Conservation (phyloP, 345 rosid genomes). For the Brassica rapa region DNA sequence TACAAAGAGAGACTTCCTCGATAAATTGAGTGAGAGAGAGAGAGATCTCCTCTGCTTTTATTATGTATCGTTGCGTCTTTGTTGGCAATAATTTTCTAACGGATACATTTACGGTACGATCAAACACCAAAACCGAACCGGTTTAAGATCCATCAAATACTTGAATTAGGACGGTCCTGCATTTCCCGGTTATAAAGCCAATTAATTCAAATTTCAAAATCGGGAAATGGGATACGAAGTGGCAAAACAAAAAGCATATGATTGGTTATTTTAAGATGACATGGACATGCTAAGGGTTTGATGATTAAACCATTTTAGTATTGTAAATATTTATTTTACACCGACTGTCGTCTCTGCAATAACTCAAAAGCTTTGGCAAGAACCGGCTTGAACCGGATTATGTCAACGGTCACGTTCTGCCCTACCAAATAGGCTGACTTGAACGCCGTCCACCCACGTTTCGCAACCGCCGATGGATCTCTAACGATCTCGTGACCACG, state of each 20-base stretch:
- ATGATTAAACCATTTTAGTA: too few relatives aligned
- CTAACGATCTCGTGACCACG: conserved; percentile 53
- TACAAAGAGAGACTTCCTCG: neutral
- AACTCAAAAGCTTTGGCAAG: conserved; percentile 61
- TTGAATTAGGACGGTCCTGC: too few relatives aligned
- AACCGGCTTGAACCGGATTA: conserved; percentile 61
- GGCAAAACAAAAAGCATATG: too few relatives aligned
- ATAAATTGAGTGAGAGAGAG: neutral
- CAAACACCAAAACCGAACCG: too few relatives aligned
- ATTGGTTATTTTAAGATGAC: too few relatives aligned
- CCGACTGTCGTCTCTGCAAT: conserved; percentile 27
- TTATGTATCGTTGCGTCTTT: neutral
- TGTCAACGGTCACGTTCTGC: conserved; percentile 66
- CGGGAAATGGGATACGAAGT: too few relatives aligned
- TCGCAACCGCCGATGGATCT: conserved; percentile 51
- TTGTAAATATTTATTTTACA: neutral
- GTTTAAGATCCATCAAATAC: too few relatives aligned
- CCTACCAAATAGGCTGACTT: conserved; percentile 57
- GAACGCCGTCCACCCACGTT: conserved; percentile 62
- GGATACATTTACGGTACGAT: neutral
- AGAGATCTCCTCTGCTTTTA: neutral
- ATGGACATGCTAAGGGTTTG: too few relatives aligned
- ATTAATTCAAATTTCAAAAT: too few relatives aligned
- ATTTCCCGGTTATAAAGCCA: too few relatives aligned
- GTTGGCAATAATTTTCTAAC: neutral